Percentiles rank a stretch among this genome's conserved stretches.
phyloP scores from a whole-genome alignment of 2,329 filamentous ascomycete species.

The Rugonectria rugulosa region DNA sequence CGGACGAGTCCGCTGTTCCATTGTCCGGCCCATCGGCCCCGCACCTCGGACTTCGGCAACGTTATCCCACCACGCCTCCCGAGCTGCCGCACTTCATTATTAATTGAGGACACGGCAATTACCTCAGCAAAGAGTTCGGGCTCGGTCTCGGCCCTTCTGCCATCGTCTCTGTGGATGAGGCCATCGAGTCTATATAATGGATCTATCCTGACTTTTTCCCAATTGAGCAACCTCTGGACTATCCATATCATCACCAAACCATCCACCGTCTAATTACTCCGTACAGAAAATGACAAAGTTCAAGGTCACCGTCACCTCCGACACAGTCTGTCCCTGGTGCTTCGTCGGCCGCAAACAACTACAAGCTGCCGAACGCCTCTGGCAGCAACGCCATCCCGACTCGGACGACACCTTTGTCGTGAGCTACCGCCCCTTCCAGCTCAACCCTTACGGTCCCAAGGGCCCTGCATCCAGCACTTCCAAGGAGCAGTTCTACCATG shows the following conservation, averaged over 20 bases:
- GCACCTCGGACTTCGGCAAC: too few relatives aligned
- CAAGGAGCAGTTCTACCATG: slow-evolving; percentile 48
- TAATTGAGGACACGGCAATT: too few relatives aligned
- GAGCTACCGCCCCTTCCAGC: slow-evolving; percentile 55
- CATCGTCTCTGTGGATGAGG: too few relatives aligned
- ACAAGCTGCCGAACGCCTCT: slow-evolving; percentile 53
- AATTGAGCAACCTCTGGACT: too few relatives aligned
- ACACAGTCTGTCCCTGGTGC: slow-evolving; percentile 61
- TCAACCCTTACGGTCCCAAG: slow-evolving; percentile 46
- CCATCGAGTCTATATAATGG: too few relatives aligned
- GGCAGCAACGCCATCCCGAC: slow-evolving; percentile 49
- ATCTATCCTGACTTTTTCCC: too few relatives aligned
- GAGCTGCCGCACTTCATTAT: too few relatives aligned
- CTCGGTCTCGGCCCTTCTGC: too few relatives aligned
- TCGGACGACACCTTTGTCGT: slow-evolving; percentile 66
- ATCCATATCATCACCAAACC: neutral
- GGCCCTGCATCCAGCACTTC: slow-evolving; percentile 43
- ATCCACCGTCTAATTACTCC: neutral
- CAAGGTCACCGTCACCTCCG: slow-evolving; percentile 55
- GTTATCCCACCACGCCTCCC: too few relatives aligned
- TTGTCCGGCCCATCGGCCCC: too few relatives aligned
- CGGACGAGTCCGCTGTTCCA: too few relatives aligned
- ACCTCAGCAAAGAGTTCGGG: too few relatives aligned
- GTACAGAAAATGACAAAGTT: slow-evolving; percentile 70
- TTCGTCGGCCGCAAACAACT: slow-evolving; percentile 58